Evolutionary conservation across 2,329 filamentous ascomycete genomes (phyloP), one percentile per base, ranked within the genome.

Genomic region (Calonectria hongkongensis): DNA sequence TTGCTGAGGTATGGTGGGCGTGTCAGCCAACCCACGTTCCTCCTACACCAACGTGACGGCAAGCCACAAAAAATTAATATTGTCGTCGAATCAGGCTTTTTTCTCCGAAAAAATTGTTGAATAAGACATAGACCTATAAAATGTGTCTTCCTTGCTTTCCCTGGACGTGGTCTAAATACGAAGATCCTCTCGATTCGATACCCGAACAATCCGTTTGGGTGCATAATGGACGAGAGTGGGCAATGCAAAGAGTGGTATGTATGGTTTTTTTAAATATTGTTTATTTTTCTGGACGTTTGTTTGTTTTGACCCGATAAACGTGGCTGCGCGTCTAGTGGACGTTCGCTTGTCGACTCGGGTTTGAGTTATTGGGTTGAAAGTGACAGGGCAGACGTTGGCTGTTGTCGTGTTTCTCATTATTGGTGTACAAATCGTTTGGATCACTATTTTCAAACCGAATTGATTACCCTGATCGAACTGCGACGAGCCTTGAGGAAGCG

Each of bases 81-180:
- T 16, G 21, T 16, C 16, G 54, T 2, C 5, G 43, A 43, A 30
- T 27, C 33, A 16, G 54, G 25, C 45, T 6, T 60, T 2, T 8
- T 4, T 4, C n/a, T 3, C 18, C 15, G 3, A 0, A 8, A 16
- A 15, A 21, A 3, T 7, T 2, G 21, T 18, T 27, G n/a, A 21
- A 36, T 9, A 56, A 15, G 4, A 8, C 3, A 39, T 36, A 27
- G 18, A 27, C 18, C 15, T 8, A 2, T 12, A 15, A 41, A 58
- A 90, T 91, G 89, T 91, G 89, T 77, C 83, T 89, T n/a, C 85
- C 87, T 6, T 89, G 87, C 78, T 90, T 89, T 81, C 85, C 88
- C 0, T 87, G 80, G 87, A 88, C 80, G 72, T 88, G 80, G 84
- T 87, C 80, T 79, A 87, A 89, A 72, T 85, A 87, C 39, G 85